These are phyloP conservation scores for Wallacemonas sp. DNA, from an alignment of 208 protist species.

Conservation along the genomic window DNA sequence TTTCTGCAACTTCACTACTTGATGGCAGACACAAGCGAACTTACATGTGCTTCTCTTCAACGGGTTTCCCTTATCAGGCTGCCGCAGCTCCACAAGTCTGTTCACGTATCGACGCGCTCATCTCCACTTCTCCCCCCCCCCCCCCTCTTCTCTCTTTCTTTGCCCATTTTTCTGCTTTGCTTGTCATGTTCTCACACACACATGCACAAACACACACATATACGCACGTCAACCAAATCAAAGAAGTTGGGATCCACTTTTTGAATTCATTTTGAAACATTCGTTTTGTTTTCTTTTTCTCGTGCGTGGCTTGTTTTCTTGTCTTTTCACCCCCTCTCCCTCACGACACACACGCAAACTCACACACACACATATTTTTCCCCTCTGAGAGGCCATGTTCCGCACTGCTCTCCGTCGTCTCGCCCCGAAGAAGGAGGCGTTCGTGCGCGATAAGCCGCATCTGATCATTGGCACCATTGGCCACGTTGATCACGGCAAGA, in stretches of 20 bases:
- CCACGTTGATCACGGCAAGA: conserved; percentile 99
- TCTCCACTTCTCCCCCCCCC: not conserved
- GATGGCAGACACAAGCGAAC: too few relatives aligned
- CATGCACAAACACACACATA: too few relatives aligned
- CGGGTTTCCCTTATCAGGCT: too few relatives aligned
- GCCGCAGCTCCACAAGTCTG: too few relatives aligned
- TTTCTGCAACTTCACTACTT: not conserved
- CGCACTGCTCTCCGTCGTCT: conserved; percentile 46
- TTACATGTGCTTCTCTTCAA: too few relatives aligned
- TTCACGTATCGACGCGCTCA: too few relatives aligned
- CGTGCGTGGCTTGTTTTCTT: conserved; percentile 12
- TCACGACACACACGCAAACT: not conserved
- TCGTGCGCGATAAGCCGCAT: conserved; percentile 96
- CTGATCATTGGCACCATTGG: conserved; percentile 99
- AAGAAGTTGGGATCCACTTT: conserved; percentile 13
- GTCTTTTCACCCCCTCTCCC: not conserved
- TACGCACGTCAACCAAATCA: not conserved
- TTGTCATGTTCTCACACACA: too few relatives aligned
- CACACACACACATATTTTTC: not conserved
- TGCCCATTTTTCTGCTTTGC: too few relatives aligned
- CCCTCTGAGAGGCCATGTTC: conserved; percentile 30
- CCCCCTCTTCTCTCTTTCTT: not conserved
- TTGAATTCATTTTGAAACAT: conserved; percentile 1
- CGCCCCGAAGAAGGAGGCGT: conserved; percentile 86
- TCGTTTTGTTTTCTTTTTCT: too few relatives aligned